These are phyloP conservation scores for Henckelia pumila DNA, from an alignment of 257 asterid genomes.

Conservation along the genomic window DNA sequence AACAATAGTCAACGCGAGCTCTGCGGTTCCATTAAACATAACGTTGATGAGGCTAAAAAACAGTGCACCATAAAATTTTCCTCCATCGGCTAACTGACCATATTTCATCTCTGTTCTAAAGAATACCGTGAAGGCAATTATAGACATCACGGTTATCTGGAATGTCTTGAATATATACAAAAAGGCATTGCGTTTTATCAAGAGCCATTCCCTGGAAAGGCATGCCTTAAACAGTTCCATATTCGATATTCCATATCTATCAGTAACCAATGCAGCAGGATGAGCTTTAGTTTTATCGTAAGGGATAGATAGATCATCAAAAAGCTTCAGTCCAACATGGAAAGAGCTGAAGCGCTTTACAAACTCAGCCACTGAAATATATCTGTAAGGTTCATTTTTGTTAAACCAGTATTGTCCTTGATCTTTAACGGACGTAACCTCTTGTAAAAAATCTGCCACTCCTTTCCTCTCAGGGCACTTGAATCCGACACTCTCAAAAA, in stretches of 20 bases:
- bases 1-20: slow-evolving; percentile 65
- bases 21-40: slow-evolving; percentile 92
- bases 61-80: slow-evolving; percentile 77
- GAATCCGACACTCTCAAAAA: slow-evolving; percentile 81
- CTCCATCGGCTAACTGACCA: slow-evolving; percentile 68
- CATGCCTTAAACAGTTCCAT: slow-evolving; percentile 74
- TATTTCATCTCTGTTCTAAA: slow-evolving; percentile 79
- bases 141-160: slow-evolving; percentile 89
- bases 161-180: slow-evolving; percentile 77
- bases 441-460: slow-evolving; percentile 90
- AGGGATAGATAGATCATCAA: slow-evolving; percentile 67
- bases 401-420: slow-evolving; percentile 90
- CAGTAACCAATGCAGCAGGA: slow-evolving; percentile 92
- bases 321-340: slow-evolving; percentile 63
- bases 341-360: slow-evolving; percentile 60
- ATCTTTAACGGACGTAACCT: slow-evolving; percentile 84
- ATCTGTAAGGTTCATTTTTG: slow-evolving; percentile 60
- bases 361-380: slow-evolving; percentile 62
- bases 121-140: slow-evolving; percentile 83
- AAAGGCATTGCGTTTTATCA: slow-evolving; percentile 79
- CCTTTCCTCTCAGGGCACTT: slow-evolving; percentile 95
- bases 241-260: slow-evolving; percentile 79
- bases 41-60: slow-evolving; percentile 79
- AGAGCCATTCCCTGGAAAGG: slow-evolving; percentile 84
- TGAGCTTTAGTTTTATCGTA: slow-evolving; percentile 65